Evolutionary conservation across 148 eudicot species (phyloP).

Genomic region (Euryodendron excelsum): DNA sequence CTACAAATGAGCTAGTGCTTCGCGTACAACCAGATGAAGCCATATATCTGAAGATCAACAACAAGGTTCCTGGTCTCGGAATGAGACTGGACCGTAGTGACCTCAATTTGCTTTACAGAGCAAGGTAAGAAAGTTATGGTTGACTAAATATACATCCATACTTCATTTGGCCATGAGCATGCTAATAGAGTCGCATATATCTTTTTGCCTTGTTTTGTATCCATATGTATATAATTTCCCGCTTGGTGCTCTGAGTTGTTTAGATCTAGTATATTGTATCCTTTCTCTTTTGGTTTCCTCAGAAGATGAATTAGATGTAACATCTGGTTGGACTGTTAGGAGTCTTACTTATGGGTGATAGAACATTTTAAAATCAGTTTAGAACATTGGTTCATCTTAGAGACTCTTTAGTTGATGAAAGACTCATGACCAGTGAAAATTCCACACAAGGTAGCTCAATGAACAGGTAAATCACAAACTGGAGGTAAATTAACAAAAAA

Average conservation of each 20-base stretch:
- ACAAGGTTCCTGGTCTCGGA: constrained; percentile 90
- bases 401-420: not conserved
- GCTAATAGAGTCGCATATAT: not conserved
- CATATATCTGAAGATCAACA: constrained; percentile 69
- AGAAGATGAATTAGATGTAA: not conserved
- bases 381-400: not conserved
- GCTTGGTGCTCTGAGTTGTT: not conserved
- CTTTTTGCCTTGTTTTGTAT: no score
- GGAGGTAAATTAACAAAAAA: not conserved
- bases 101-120: constrained; percentile 73
- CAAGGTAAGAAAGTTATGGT: constrained; percentile 36
- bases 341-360: not conserved
- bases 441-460: not conserved
- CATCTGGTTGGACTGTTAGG: not conserved
- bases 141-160: not conserved
- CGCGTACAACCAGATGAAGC: constrained; percentile 91
- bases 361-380: not conserved
- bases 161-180: not conserved
- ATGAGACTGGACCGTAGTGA: constrained; percentile 80
- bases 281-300: not conserved
- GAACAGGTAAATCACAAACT: not conserved
- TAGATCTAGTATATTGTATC: not conserved
- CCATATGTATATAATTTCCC: no score
- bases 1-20: constrained; percentile 84
- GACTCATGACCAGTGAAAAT: not conserved